A percentile compares a stretch with the other conserved stretches of the same genome.
Evolutionary conservation across 225 moss, liverwort and hornwort species (phyloP).

Genomic region (Polytrichum commune): DNA sequence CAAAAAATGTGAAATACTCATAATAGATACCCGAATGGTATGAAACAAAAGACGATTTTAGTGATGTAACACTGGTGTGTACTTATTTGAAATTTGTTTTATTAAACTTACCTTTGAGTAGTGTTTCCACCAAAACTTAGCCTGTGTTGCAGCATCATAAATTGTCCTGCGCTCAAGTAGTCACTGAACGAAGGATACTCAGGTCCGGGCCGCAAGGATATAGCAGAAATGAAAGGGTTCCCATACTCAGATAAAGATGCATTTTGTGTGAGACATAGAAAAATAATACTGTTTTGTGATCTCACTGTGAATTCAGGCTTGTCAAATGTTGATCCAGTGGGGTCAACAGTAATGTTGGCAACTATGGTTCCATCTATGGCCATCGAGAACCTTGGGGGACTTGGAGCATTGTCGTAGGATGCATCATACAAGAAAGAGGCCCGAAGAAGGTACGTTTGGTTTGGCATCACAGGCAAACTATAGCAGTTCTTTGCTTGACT

Average conservation of each 20-base stretch:
- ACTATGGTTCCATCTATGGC: slow-evolving; percentile 22
- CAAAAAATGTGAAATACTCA: too few species aligned
- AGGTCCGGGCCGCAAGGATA: slow-evolving; percentile 11
- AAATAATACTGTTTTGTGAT: slow-evolving; percentile 20
- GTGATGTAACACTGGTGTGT: too few species aligned
- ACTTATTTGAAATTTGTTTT: too few species aligned
- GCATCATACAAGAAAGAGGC: slow-evolving; percentile 19
- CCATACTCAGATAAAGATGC: background rate
- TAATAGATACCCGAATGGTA: too few species aligned
- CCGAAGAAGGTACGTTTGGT: slow-evolving; percentile 23
- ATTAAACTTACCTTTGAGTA: background rate
- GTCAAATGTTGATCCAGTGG: slow-evolving; percentile 9
- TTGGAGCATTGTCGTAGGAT: slow-evolving; percentile 20
- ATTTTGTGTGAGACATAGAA: slow-evolving; percentile 19
- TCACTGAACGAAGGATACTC: background rate
- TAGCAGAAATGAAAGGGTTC: slow-evolving; percentile 11
- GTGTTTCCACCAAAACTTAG: slow-evolving; percentile 13
- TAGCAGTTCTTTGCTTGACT: slow-evolving; percentile 18
- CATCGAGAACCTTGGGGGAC: slow-evolving; percentile 15
- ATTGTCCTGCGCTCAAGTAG: background rate
- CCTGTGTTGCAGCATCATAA: background rate
- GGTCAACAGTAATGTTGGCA: slow-evolving; percentile 2
- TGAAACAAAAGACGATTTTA: too few species aligned
- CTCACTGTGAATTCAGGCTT: slow-evolving; percentile 12
- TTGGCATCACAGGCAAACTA: slow-evolving; percentile 14